These are phyloP conservation scores for Xerocomellus dryophilus DNA, from an alignment of 768 basidiomycete species.

Conservation along the genomic window DNA sequence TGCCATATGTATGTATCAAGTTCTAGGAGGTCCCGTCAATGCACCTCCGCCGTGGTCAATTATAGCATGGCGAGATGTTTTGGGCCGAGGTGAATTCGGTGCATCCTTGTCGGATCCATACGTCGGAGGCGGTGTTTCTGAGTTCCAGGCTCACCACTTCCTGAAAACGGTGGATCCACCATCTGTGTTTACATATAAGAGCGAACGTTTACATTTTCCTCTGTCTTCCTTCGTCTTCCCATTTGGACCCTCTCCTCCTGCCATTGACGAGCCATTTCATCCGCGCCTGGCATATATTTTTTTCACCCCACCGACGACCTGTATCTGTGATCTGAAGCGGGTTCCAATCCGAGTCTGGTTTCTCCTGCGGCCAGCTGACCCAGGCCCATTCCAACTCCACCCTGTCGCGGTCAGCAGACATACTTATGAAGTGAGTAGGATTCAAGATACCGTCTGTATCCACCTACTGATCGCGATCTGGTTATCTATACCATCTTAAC, in stretches of 20 bases:
- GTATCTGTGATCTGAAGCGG: background rate
- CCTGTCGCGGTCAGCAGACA: background rate
- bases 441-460: background rate
- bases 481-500: too few species aligned
- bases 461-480: background rate
- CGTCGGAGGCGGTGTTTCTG: too few species aligned
- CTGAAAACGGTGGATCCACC: too few species aligned
- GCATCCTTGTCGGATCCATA: too few species aligned
- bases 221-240: background rate
- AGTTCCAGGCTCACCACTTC: too few species aligned
- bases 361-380: background rate
- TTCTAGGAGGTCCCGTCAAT: too few species aligned
- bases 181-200: too few species aligned
- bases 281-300: background rate
- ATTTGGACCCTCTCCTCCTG: background rate
- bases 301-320: background rate
- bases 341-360: background rate
- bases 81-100: too few species aligned
- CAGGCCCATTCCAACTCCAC: background rate
- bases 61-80: too few species aligned
- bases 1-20: too few species aligned
- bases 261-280: background rate
- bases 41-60: too few species aligned
- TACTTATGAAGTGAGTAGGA: background rate
- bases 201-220: too few species aligned